Evolutionary conservation across 2,329 filamentous ascomycete species (phyloP).

Genomic region (Iodosphaeria phyllophila): DNA sequence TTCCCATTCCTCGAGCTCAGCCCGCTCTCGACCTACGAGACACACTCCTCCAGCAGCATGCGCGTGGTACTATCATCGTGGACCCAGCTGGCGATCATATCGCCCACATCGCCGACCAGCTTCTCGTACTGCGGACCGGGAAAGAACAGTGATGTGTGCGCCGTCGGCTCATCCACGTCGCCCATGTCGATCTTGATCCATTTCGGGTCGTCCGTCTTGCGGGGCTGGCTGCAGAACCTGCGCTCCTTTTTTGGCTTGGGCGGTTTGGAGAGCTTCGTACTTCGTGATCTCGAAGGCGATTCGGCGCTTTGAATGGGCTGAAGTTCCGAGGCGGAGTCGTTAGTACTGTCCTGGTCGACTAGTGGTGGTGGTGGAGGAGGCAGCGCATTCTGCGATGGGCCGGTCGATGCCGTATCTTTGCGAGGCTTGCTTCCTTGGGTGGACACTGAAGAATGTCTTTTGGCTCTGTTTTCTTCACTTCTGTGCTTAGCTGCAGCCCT

Average conservation of each 20-base stretch:
- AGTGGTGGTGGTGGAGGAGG: too few relatives aligned
- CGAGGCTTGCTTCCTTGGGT: too few relatives aligned
- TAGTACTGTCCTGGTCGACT: too few relatives aligned
- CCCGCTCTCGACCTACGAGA: too few relatives aligned
- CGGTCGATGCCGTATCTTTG: too few relatives aligned
- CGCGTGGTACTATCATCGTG: constrained; percentile 35
- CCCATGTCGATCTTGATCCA: constrained; percentile 74
- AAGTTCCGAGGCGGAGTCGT: too few relatives aligned
- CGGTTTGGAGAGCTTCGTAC: constrained; percentile 6
- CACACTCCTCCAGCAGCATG: constrained; percentile 14
- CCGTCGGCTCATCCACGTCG: constrained; percentile 67
- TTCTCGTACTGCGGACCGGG: constrained; percentile 53
- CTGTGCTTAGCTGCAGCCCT: neutral
- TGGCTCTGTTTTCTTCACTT: too few relatives aligned
- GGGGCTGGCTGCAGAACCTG: constrained; percentile 65
- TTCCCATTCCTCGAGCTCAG: too few relatives aligned
- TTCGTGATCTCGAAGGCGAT: too few relatives aligned
- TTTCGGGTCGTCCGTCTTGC: constrained; percentile 37
- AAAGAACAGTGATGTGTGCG: constrained; percentile 70
- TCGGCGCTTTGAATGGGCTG: too few relatives aligned
- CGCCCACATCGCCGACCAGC: constrained; percentile 58
- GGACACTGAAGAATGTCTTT: too few relatives aligned
- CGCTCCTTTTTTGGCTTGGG: constrained; percentile 31
- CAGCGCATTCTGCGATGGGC: too few relatives aligned
- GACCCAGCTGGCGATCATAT: constrained; percentile 51